Evolutionary conservation across 106 monocot genomes (phyloP).

Genomic region (Posidonia australis): DNA sequence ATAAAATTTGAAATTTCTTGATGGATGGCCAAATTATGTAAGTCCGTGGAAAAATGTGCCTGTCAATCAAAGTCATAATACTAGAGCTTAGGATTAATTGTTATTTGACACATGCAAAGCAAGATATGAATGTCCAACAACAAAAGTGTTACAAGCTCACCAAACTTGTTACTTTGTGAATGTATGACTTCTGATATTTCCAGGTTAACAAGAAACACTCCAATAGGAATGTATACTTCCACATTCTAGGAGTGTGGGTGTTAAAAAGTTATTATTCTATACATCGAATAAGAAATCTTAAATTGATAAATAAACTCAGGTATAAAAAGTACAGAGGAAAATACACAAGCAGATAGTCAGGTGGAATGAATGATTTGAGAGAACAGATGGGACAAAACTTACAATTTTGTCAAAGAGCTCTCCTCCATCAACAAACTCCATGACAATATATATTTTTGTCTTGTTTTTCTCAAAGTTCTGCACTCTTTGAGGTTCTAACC

Average conservation of each 20-base stretch:
- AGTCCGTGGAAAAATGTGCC: slow-evolving; percentile 95
- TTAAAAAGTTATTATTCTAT: too few species aligned
- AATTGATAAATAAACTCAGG: too few species aligned
- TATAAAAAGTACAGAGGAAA: too few species aligned
- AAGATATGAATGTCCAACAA: background rate
- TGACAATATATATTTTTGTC: slow-evolving; percentile 75
- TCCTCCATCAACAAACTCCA: slow-evolving; percentile 84
- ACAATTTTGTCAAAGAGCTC: slow-evolving; percentile 95
- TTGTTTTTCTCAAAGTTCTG: too few species aligned
- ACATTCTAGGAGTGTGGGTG: too few species aligned
- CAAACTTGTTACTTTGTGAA: slow-evolving; percentile 96
- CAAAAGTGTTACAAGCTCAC: slow-evolving; percentile 15
- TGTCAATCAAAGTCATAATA: slow-evolving; percentile 9
- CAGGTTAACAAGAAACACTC: slow-evolving; percentile 77
- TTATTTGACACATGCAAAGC: background rate
- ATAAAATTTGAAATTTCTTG: too few species aligned
- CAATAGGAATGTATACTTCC: slow-evolving; percentile 96
- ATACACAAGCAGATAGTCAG: too few species aligned
- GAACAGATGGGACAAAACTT: slow-evolving; percentile 22
- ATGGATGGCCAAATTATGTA: slow-evolving; percentile 96
- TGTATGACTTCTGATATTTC: slow-evolving; percentile 85
- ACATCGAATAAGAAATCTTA: too few species aligned
- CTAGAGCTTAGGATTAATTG: background rate
- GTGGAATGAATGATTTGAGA: too few species aligned
- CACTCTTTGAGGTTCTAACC: too few species aligned